Evolutionary conservation across 2,329 filamentous ascomycete genomes (phyloP), one percentile per base, ranked within the genome.

Genomic region (Gyromitra esculenta): DNA sequence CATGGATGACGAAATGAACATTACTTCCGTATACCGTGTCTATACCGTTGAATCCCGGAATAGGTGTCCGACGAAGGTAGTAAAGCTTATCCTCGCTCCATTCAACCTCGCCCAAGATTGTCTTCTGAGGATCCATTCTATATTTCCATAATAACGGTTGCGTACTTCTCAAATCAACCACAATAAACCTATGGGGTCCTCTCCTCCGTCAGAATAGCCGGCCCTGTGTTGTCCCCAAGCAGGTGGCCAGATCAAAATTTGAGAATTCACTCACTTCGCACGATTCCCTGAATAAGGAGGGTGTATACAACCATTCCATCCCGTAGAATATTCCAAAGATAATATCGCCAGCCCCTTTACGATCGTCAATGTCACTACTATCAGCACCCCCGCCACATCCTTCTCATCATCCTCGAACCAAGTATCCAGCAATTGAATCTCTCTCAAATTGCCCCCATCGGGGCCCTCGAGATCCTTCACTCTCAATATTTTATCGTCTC

Each of bases 1-100:
- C 72, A 43, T 77, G 75, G 15, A 70, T 68, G 31, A 77, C 62
- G 18, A 77, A 73, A 54, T 77, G 75, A 6, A 77, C 75, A 9
- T 41, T 31, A 62, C 65, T 70, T 21, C 66, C 54, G 11, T 56
- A 39, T 31, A 41, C 43, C 3, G 65, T 71, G 31, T 75, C 72
- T 21, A 65, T 35, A 18, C 66, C 52, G 1, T 31, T 35, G 13
- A 71, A 75, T 13, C 52, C 31, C 59, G 8, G 59, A n/a, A 75
- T 70, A 9, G 72, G 72, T 64, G 72, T 75, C 11, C 72, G 72
- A 5, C 72, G 72, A 31, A 75, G 72, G 50, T 75, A 75, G 50
- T 59, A 75, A 1, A 75, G 48, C 48, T 71, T 75, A 39, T 64
- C 66, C 25, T 75, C 72, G 8, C 72, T 75, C 72, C 72, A 75